Evolutionary conservation across 495 filamentous ascomycete genomes (phyloP).

Genomic region (Daldinia vernicosa): DNA sequence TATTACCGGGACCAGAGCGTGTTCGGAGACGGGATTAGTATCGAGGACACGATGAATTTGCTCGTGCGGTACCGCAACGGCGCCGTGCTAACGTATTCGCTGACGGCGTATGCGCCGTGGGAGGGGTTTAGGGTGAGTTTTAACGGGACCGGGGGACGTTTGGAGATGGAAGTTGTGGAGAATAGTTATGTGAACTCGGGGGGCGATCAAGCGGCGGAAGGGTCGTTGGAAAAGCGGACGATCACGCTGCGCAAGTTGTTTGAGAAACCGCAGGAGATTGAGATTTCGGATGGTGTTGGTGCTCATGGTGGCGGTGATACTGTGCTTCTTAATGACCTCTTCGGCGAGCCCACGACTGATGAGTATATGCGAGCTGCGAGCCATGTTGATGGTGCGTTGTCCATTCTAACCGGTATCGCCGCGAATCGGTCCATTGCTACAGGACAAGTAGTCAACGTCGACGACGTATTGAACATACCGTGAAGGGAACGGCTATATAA

Average conservation of each 20-base stretch:
- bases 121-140: conserved; percentile 59
- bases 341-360: conserved; percentile 53
- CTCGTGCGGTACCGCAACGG: conserved; percentile 64
- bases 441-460: conserved; percentile 59
- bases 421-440: conserved; percentile 65
- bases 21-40: conserved; percentile 67
- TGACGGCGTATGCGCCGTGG: conserved; percentile 60
- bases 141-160: conserved; percentile 56
- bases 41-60: conserved; percentile 68
- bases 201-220: conserved; percentile 56
- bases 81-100: conserved; percentile 58
- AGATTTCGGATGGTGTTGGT: conserved; percentile 51
- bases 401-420: conserved; percentile 66
- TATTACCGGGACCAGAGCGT: conserved; percentile 67
- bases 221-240: conserved; percentile 50
- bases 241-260: conserved; percentile 54
- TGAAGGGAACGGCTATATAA: conserved; percentile 8
- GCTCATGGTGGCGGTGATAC: conserved; percentile 58
- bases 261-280: conserved; percentile 56
- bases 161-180: conserved; percentile 60
- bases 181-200: conserved; percentile 61
- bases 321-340: conserved; percentile 57
- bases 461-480: conserved; percentile 53
- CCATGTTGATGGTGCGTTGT: conserved; percentile 64
- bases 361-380: conserved; percentile 56